Evolutionary conservation across 2,329 filamentous ascomycete species (phyloP).

Genomic region (Diaporthe humulicola): DNA sequence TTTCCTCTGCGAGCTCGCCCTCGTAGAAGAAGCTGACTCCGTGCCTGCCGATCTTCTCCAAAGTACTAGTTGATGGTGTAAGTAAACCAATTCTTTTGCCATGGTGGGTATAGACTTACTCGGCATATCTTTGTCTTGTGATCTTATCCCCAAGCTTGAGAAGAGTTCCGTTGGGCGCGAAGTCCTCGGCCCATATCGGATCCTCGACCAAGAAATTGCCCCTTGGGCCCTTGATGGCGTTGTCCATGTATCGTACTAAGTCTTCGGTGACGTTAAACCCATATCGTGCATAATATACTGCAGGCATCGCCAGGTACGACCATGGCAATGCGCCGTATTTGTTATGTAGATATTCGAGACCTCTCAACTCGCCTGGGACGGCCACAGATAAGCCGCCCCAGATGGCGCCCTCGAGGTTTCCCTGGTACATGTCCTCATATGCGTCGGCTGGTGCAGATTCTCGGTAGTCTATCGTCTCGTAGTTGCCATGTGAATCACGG

Average conservation of each 20-base stretch:
- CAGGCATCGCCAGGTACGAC: slow-evolving; percentile 79
- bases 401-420: slow-evolving; percentile 76
- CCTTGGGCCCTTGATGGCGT: slow-evolving; percentile 51
- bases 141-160: slow-evolving; percentile 82
- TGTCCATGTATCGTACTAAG: slow-evolving; percentile 79
- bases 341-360: slow-evolving; percentile 82
- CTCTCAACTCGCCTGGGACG: slow-evolving; percentile 82
- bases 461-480: slow-evolving; percentile 90
- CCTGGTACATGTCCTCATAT: slow-evolving; percentile 86
- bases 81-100: neutral
- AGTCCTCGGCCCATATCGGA: slow-evolving; percentile 86
- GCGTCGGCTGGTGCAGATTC: slow-evolving; percentile 89
- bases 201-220: slow-evolving; percentile 79
- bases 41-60: slow-evolving; percentile 80
- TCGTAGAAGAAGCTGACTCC: slow-evolving; percentile 63
- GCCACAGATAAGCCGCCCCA: slow-evolving; percentile 79
- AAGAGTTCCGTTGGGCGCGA: slow-evolving; percentile 83
- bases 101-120: slow-evolving; percentile 48
- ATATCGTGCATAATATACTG: slow-evolving; percentile 78
- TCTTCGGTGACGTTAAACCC: slow-evolving; percentile 83
- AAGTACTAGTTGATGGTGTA: slow-evolving; percentile 59
- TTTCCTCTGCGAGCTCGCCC: slow-evolving; percentile 71
- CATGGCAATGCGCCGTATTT: slow-evolving; percentile 78
- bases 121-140: slow-evolving; percentile 83
- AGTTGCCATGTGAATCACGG: slow-evolving; percentile 77